A percentile compares a stretch with the other conserved stretches of the same genome.
phyloP scores from a whole-genome alignment of 176 grass and related monocot genomes.

The Eleusine coracana region DNA sequence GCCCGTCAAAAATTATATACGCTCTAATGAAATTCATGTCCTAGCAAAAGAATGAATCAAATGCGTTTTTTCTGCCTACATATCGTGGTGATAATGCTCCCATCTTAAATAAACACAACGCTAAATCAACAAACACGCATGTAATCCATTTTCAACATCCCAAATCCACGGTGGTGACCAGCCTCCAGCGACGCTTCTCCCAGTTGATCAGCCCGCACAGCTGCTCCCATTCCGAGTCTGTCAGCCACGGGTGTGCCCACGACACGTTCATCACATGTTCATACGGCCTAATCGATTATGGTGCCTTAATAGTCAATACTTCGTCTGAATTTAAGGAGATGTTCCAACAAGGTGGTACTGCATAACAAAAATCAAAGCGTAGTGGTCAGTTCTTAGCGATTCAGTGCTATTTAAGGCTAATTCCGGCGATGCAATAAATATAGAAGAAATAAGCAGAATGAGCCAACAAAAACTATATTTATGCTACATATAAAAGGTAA shows the following conservation, averaged over 20 bases:
- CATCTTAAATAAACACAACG: neutral
- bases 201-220: constrained; percentile 84
- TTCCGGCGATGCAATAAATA: no score
- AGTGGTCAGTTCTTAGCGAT: no score
- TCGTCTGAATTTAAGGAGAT: no score
- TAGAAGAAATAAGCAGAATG: no score
- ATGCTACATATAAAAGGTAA: no score
- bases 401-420: no score
- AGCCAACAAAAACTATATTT: no score
- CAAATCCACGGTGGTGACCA: constrained; percentile 40
- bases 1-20: neutral
- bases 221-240: constrained; percentile 71
- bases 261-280: no score
- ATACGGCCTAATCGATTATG: no score
- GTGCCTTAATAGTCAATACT: no score
- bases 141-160: constrained; percentile 8
- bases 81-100: neutral
- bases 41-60: neutral
- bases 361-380: no score
- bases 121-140: neutral
- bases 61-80: neutral
- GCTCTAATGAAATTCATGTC: neutral
- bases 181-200: constrained; percentile 89
- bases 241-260: constrained; percentile 81
- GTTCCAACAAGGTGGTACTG: no score